Base-by-base conservation (phyloP, 2,329 filamentous ascomycete genomes). In the Epichloe bromicola region DNA sequence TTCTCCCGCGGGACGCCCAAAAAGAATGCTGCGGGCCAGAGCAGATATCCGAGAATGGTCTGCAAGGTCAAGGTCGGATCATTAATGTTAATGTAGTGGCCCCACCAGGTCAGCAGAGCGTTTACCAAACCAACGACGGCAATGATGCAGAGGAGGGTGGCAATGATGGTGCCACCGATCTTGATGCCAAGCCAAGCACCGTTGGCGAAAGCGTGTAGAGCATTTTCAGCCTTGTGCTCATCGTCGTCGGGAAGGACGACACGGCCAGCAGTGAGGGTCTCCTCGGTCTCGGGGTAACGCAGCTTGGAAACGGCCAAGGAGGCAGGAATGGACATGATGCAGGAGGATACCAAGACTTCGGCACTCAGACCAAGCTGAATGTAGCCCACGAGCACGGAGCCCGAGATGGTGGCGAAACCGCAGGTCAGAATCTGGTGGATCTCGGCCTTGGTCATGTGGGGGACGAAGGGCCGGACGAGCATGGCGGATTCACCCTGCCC, bases 241-340 rank as follows among this genome's bases (percentile, higher is more conserved):
- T 84, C 78, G 50, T 90, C 84, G 34, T 93, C 84, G 2, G 88
- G 88, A 26, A 95, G 79, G 41, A 91, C 81, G 33, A 93, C 84
- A 17, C 82, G 80, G 51, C 88, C 88, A 4, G 86, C 84, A 0
- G 89, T 95, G 37, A 95, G 73, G 0, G 88, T 86, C 67, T 91
- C 86, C 66, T 95, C 88, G 3, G 81, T 84, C 70, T 95, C 90
- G 3, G 90, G 90, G 65, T 85, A 95, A 52, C 90, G 85, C 60
- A 95, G 76, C 71, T 95, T 95, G 56, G 86, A 91, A 54, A 93
- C 83, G 48, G 89, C 89, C 14, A 96, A 76, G 3, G 88, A 94
- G 1, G 89, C 89, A 0, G 90, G 90, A 56, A 95, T 95, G 60
- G 85, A 90, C 90, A 96, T 96, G 65, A 95, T 89, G 64, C 89